A percentile compares a stretch with the other conserved stretches of the same genome.
phyloP scores from a whole-genome alignment of 495 filamentous ascomycete genomes.

The Podospora pseudopauciseta region DNA sequence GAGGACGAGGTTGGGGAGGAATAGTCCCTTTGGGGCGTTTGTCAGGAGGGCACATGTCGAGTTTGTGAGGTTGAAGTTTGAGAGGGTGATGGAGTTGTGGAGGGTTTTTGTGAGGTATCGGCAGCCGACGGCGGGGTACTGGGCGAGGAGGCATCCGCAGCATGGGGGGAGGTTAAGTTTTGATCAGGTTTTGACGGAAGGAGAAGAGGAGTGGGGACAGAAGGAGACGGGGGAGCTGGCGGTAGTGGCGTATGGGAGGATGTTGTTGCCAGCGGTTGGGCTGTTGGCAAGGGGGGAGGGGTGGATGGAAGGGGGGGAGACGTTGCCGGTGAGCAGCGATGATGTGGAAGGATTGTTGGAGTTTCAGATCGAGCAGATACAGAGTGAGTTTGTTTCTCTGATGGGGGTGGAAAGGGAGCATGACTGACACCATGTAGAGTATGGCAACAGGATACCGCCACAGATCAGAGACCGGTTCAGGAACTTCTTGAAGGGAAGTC shows the following conservation, averaged over 20 bases:
- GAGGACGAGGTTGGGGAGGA: constrained; percentile 51
- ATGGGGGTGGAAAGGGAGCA: no score
- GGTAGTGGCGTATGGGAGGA: constrained; percentile 59
- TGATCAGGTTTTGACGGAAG: constrained; percentile 59
- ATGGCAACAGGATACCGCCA: constrained; percentile 66
- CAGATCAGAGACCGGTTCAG: constrained; percentile 62
- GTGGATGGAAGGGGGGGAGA: not conserved
- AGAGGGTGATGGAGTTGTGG: constrained; percentile 75
- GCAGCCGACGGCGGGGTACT: constrained; percentile 65
- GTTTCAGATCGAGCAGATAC: constrained; percentile 81
- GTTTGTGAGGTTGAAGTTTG: constrained; percentile 74
- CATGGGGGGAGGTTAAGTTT: constrained; percentile 58
- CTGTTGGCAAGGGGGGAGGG: constrained; percentile 13
- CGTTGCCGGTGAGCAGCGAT: constrained; percentile 61
- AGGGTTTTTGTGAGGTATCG: constrained; percentile 72
- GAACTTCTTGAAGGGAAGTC: constrained; percentile 60
- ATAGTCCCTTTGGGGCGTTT: constrained; percentile 82
- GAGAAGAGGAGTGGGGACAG: constrained; percentile 44
- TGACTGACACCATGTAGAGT: constrained; percentile 20
- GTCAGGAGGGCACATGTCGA: constrained; percentile 73
- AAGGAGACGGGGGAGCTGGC: constrained; percentile 40
- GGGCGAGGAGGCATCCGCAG: constrained; percentile 65
- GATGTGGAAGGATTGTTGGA: constrained; percentile 82
- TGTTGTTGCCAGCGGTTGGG: constrained; percentile 48
- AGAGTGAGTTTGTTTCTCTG: constrained; percentile 55